A percentile compares a stretch with the other conserved stretches of the same genome.
Evolutionary conservation across 805 yeast species (phyloP).

Genomic region (Yarrowia alimentaria): DNA sequence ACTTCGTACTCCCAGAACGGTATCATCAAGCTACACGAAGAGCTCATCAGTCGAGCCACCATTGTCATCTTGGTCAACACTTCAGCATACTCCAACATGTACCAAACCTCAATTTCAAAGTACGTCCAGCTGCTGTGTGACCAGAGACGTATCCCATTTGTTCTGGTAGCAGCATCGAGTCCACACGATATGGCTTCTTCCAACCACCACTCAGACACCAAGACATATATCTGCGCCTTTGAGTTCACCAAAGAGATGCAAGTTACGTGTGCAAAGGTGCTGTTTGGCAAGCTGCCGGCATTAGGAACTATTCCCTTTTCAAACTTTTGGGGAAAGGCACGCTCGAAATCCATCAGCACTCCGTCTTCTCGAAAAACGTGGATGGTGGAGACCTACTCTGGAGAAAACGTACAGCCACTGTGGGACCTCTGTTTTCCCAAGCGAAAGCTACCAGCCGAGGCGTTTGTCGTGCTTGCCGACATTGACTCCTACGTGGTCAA

Average conservation of each 20-base stretch:
- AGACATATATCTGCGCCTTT: constrained; percentile 58
- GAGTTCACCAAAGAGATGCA: constrained; percentile 57
- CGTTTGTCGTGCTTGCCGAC: not conserved
- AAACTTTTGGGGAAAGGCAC: constrained; percentile 3
- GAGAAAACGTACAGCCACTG: constrained; percentile 6
- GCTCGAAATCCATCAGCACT: not conserved
- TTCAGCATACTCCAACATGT: constrained; percentile 59
- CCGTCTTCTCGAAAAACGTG: constrained; percentile 7
- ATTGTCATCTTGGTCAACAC: constrained; percentile 49
- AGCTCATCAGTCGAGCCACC: constrained; percentile 51
- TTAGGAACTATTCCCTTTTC: constrained; percentile 51
- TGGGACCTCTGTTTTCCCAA: constrained; percentile 19
- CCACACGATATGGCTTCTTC: constrained; percentile 63
- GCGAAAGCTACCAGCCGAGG: constrained; percentile 9
- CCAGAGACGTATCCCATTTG: constrained; percentile 49
- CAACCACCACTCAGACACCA: constrained; percentile 42
- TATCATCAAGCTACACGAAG: constrained; percentile 56
- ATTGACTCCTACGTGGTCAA: constrained; percentile 13
- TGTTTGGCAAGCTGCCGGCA: constrained; percentile 55
- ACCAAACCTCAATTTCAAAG: constrained; percentile 60
- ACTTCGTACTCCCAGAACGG: constrained; percentile 54
- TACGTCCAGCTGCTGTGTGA: constrained; percentile 57
- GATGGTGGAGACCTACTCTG: constrained; percentile 11
- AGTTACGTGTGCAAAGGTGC: constrained; percentile 48
- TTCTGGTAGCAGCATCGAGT: constrained; percentile 59